Conservation (phyloP, 352 stramenopile genomes). For the Globisporangium spiculum region DNA sequence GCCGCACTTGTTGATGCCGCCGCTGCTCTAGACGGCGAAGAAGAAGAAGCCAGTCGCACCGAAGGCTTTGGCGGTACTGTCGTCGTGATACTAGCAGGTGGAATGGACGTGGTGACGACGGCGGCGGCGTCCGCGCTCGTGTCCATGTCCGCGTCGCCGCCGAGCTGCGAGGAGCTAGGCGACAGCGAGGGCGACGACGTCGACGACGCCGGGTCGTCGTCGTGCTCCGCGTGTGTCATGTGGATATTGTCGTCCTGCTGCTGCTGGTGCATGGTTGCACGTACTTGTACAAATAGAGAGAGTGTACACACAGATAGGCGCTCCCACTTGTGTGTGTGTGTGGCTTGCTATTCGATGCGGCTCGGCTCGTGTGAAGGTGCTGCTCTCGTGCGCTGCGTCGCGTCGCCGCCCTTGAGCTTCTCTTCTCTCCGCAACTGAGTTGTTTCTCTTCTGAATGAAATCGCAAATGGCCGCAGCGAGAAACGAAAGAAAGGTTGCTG, state of each 20-base stretch:
- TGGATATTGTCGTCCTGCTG: constrained; percentile 13
- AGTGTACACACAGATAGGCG: background rate
- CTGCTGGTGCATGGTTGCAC: background rate
- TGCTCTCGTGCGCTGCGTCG: background rate
- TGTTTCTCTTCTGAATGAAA: background rate
- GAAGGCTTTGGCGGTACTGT: background rate
- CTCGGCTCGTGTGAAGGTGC: background rate
- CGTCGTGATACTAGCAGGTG: background rate
- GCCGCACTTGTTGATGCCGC: background rate
- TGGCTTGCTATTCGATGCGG: background rate
- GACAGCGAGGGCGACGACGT: constrained; percentile 6
- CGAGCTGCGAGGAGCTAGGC: background rate
- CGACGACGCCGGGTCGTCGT: constrained; percentile 6
- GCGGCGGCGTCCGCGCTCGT: background rate
- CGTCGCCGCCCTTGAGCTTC: background rate
- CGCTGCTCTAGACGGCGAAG: background rate
- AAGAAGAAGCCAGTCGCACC: background rate
- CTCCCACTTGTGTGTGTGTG: background rate
- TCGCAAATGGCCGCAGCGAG: background rate
- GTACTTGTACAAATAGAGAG: background rate
- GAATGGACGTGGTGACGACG: background rate
- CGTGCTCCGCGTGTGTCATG: constrained; percentile 16
- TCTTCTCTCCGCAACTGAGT: background rate
- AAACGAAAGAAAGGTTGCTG: constrained; percentile 1
- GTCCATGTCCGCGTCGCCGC: constrained; percentile 18